Base-by-base conservation (phyloP, 2,329 filamentous ascomycete genomes). In the Xylaria polymorpha region DNA sequence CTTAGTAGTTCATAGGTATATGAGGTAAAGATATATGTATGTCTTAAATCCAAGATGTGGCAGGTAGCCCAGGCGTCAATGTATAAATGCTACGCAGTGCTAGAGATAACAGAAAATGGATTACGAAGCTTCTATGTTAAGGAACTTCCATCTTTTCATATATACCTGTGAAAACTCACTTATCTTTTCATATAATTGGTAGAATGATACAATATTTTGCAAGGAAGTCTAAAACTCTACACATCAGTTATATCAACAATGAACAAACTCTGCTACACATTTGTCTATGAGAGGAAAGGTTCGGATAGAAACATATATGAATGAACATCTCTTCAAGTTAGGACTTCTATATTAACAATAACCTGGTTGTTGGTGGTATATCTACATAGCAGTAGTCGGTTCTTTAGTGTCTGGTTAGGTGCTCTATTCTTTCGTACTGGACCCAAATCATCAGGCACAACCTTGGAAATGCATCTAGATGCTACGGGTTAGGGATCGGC, bases 401-500 rank as follows among this genome's bases (percentile, higher is more conserved):
- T 39, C 35, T 18, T 18, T 29, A 14, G 18, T 25, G 35, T 9
- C 35, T 15, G 4, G 37, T 12, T 22, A n/a, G 50, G 50, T 32
- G 10, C 35, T 39, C 10, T 56, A 3, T 56, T 22, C 32, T 56
- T 39, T 39, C 10, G 12, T 20, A 4, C 53, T 56, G 1, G 53
- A 9, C 53, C 35, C 15, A n/a, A 25, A 35, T 9, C 9, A 44
- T n/a, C 15, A 35, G 51, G 22, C n/a, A 51, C 37, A 35, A 7
- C 29, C 12, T 18, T 18, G 46, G 25, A 37, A 58, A 50, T 43
- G 46, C 35, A 58, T 32, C n/a, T 59, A 55, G 37, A 62, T 22
- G 14, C 41, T 51, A 61, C 48, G 5, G 59, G 51, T 35, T 39
- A 58, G 51, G 51, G 65, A 70, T 68, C 61, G 61, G 53, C 68